phyloP scores from a whole-genome alignment of 2,329 filamentous ascomycete genomes.

The Coleophoma eucalyptorum region DNA sequence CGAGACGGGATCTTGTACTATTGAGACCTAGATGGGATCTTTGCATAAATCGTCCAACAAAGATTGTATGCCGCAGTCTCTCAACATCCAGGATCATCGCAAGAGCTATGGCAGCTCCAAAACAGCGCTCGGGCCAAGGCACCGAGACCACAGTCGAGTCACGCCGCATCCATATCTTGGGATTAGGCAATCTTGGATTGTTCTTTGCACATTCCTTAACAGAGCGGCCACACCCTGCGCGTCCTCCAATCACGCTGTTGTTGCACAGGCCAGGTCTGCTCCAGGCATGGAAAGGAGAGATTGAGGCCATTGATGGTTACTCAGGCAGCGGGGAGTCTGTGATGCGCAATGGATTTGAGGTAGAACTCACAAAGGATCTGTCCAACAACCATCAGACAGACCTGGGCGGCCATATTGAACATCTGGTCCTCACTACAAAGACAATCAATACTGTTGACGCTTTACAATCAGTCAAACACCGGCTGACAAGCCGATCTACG shows the following conservation, averaged over 20 bases:
- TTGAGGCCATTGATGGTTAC: slow-evolving; percentile 2
- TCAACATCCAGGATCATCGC: too few species aligned
- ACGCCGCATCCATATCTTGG: slow-evolving; percentile 70
- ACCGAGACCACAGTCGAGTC: too few species aligned
- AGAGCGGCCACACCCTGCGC: slow-evolving; percentile 32
- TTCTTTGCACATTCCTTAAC: slow-evolving; percentile 73
- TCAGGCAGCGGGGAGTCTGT: slow-evolving; percentile 15
- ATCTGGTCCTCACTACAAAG: slow-evolving; percentile 78
- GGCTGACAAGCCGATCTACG: slow-evolving; percentile 62
- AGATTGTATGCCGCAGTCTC: too few species aligned
- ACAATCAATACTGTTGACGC: slow-evolving; percentile 64
- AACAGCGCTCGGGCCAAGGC: too few species aligned
- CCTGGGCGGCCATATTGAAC: slow-evolving; percentile 47
- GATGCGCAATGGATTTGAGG: slow-evolving; percentile 14
- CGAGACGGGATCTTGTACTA: too few species aligned
- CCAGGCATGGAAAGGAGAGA: slow-evolving; percentile 36
- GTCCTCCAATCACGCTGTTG: slow-evolving; percentile 77
- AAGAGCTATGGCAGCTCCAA: too few species aligned
- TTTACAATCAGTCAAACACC: slow-evolving; percentile 50
- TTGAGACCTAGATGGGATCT: too few species aligned
- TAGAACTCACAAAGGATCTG: slow-evolving; percentile 9
- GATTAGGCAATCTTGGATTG: slow-evolving; percentile 76
- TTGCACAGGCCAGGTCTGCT: slow-evolving; percentile 58
- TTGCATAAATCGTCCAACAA: too few species aligned
- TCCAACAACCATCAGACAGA: not conserved